These are phyloP conservation scores for Trapa bicornis DNA, from an alignment of 345 rosid species.

Conservation along the genomic window DNA sequence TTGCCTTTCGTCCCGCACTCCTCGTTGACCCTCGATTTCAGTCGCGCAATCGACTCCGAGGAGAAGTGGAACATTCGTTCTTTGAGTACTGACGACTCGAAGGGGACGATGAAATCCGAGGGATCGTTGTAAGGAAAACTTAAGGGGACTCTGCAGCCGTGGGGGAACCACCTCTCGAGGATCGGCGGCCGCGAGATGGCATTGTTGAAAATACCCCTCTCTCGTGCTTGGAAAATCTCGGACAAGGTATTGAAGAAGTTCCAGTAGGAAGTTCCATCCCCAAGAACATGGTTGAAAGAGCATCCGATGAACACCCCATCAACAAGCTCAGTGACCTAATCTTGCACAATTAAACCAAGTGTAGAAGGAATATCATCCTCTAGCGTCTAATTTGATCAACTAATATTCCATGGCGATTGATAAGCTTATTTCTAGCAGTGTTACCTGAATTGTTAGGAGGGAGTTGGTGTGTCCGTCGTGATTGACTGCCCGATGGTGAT, in stretches of 20 bases:
- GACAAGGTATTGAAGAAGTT: conserved; percentile 56
- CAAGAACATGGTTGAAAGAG: conserved; percentile 51
- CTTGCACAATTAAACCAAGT: background rate
- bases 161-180: conserved; percentile 42
- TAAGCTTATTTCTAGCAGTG: background rate
- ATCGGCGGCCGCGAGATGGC: conserved; percentile 35
- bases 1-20: conserved; percentile 10
- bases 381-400: too few species aligned
- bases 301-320: conserved; percentile 64
- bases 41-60: conserved; percentile 28
- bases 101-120: conserved; percentile 31
- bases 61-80: conserved; percentile 63
- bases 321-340: conserved; percentile 40
- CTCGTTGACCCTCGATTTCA: conserved; percentile 44
- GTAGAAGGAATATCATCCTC: too few species aligned
- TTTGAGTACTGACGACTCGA: conserved; percentile 30
- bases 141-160: conserved; percentile 28
- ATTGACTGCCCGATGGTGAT: conserved; percentile 43
- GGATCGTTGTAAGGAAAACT: conserved; percentile 37
- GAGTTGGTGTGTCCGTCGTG: conserved; percentile 49
- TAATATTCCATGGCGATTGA: too few species aligned
- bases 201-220: background rate
- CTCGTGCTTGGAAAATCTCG: conserved; percentile 41
- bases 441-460: conserved; percentile 26
- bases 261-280: conserved; percentile 63